These are phyloP conservation scores for Penicillium sp. DNA, from an alignment of 2,329 filamentous ascomycete species.

Conservation along the genomic window DNA sequence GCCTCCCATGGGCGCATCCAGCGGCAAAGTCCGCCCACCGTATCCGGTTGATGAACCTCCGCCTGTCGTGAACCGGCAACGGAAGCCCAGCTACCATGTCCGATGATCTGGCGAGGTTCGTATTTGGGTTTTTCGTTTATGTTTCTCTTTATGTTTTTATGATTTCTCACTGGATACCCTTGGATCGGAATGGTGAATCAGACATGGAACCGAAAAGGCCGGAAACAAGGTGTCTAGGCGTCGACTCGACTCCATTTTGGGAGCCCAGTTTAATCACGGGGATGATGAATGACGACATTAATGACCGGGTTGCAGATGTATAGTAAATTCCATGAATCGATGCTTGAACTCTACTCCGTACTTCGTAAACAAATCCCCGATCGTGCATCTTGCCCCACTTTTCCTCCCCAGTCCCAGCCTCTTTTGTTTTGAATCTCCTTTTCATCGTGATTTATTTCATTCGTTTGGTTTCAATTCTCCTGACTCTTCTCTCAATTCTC, in stretches of 20 bases:
- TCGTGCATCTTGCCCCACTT: too few species aligned
- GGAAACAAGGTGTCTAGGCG: constrained; percentile 8
- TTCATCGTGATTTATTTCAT: constrained; percentile 1
- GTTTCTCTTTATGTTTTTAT: constrained; percentile 6
- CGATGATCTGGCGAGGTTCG: constrained; percentile 32
- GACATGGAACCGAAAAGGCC: constrained; percentile 3
- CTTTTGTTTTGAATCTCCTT: constrained; percentile 12
- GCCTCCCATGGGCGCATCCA: constrained; percentile 13
- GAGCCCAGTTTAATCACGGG: not conserved
- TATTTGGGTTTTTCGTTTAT: constrained; percentile 6
- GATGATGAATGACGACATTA: constrained; percentile 21
- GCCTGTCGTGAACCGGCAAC: constrained; percentile 75
- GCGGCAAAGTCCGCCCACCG: constrained; percentile 49
- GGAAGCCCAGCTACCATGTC: constrained; percentile 69
- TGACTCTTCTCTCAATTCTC: not conserved
- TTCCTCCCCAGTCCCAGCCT: constrained; percentile 12
- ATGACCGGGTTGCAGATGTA: constrained; percentile 10
- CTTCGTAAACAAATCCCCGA: too few species aligned
- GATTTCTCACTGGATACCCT: constrained; percentile 18
- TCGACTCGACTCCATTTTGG: not conserved
- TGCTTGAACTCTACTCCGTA: too few species aligned
- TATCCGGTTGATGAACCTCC: constrained; percentile 80
- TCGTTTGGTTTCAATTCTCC: not conserved
- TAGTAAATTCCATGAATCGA: too few species aligned
- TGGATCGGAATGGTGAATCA: constrained; percentile 13